phyloP scores from a whole-genome alignment of 1,139 yeast genomes.

The Suhomyces wounanorum region DNA sequence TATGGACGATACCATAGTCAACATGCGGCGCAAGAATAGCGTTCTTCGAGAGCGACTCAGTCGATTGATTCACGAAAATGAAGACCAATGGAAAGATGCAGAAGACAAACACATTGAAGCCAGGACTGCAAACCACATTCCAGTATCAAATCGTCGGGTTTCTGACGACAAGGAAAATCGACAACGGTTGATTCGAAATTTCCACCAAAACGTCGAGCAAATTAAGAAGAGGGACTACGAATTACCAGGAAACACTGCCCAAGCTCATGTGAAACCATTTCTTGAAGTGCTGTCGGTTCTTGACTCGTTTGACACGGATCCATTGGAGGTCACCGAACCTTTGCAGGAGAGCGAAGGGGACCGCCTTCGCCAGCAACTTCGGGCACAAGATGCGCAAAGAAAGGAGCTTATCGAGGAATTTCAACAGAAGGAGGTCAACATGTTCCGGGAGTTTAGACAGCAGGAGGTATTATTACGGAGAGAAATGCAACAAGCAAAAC shows the following conservation, averaged over 20 bases:
- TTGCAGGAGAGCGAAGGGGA: neutral
- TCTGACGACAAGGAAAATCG: conserved; percentile 12
- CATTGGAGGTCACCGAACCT: neutral
- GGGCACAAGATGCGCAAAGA: conserved; percentile 12
- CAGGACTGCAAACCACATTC: neutral
- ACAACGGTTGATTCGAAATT: conserved; percentile 12
- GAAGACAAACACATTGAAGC: neutral
- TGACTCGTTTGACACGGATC: conserved; percentile 5
- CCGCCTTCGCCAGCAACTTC: conserved; percentile 10
- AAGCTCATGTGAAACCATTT: conserved; percentile 1
- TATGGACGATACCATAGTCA: conserved; percentile 17
- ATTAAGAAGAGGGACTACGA: conserved; percentile 17
- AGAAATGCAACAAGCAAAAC: conserved; percentile 4
- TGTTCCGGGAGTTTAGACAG: conserved; percentile 10
- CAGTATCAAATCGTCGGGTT: neutral
- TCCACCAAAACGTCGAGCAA: conserved; percentile 18
- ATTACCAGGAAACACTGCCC: conserved; percentile 11
- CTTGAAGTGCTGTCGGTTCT: conserved; percentile 1
- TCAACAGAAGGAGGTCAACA: conserved; percentile 15
- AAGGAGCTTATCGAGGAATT: conserved; percentile 18
- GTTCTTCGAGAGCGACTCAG: conserved; percentile 16
- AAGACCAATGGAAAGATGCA: conserved; percentile 4
- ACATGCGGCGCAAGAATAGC: conserved; percentile 16
- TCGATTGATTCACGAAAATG: conserved; percentile 16
- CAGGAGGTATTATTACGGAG: conserved; percentile 4